Evolutionary conservation across 495 filamentous ascomycete genomes (phyloP).

Genomic region (Penicillium arizonense): DNA sequence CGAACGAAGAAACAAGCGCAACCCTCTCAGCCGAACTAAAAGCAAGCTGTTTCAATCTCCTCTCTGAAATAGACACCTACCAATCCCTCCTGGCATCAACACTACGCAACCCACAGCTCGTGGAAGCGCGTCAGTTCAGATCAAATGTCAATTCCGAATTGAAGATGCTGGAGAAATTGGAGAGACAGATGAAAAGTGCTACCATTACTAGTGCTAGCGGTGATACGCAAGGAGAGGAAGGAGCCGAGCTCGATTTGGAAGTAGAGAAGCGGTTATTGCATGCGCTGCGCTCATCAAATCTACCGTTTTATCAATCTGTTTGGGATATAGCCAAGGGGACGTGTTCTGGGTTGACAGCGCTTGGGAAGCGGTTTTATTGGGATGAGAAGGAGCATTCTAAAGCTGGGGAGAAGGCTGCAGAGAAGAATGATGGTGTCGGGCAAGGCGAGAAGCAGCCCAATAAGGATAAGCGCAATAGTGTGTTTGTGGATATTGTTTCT

Average conservation of each 20-base stretch:
- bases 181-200: constrained; percentile 20
- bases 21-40: constrained; percentile 29
- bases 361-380: constrained; percentile 57
- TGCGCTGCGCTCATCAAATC: constrained; percentile 54
- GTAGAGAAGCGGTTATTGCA: constrained; percentile 34
- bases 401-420: constrained; percentile 12
- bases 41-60: constrained; percentile 40
- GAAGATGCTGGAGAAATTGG: constrained; percentile 49
- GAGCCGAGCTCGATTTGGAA: constrained; percentile 15
- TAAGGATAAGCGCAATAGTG: constrained; percentile 43
- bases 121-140: constrained; percentile 52
- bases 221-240: constrained; percentile 2
- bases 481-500: constrained; percentile 49
- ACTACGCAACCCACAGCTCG: constrained; percentile 47
- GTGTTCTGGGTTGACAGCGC: constrained; percentile 47
- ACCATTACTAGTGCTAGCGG: not conserved
- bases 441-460: constrained; percentile 29
- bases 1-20: constrained; percentile 11
- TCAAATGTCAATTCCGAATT: constrained; percentile 48
- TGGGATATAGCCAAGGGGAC: constrained; percentile 51
- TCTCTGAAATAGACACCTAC: constrained; percentile 49
- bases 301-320: constrained; percentile 55
- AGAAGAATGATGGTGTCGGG: constrained; percentile 16
- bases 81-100: constrained; percentile 40
- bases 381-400: constrained; percentile 17